A percentile compares a stretch with the other conserved stretches of the same genome.
phyloP scores from a whole-genome alignment of 2,329 filamentous ascomycete genomes.

The Annulohypoxylon truncatum region DNA sequence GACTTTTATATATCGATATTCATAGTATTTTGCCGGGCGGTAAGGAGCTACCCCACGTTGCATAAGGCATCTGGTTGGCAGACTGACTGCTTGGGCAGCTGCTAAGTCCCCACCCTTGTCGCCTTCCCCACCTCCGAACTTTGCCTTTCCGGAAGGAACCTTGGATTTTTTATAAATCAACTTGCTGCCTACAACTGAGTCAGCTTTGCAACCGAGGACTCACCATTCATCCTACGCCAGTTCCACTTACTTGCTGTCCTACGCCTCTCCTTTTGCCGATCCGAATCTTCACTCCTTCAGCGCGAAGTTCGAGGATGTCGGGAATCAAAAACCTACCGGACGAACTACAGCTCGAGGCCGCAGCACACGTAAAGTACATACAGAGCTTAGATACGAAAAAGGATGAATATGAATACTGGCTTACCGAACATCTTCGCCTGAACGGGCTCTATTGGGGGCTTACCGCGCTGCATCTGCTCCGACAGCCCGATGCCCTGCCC shows the following conservation, averaged over 20 bases:
- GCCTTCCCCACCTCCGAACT: not conserved
- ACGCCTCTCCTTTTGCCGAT: not conserved
- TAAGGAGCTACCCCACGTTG: conserved; percentile 15
- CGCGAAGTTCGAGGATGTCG: conserved; percentile 55
- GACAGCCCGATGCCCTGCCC: conserved; percentile 82
- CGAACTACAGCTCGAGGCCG: conserved; percentile 60
- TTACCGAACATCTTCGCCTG: conserved; percentile 94
- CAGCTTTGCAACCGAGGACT: not conserved
- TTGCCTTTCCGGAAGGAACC: not conserved
- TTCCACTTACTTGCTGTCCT: not conserved
- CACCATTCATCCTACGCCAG: not conserved
- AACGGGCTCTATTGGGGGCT: conserved; percentile 98
- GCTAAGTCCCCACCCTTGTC: too few species aligned
- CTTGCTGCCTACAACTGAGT: not conserved
- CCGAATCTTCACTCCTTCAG: not conserved
- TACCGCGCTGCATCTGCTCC: conserved; percentile 86
- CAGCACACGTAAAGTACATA: conserved; percentile 87
- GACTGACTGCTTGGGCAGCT: too few species aligned
- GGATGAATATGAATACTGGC: conserved; percentile 97
- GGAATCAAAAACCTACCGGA: conserved; percentile 53
- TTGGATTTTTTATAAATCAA: not conserved
- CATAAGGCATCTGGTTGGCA: too few species aligned
- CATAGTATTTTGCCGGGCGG: conserved; percentile 26
- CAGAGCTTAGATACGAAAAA: conserved; percentile 90
- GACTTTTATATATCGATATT: conserved; percentile 2